Evolutionary conservation across 805 yeast genomes (phyloP).

Genomic region (Schwanniomyces sp.): DNA sequence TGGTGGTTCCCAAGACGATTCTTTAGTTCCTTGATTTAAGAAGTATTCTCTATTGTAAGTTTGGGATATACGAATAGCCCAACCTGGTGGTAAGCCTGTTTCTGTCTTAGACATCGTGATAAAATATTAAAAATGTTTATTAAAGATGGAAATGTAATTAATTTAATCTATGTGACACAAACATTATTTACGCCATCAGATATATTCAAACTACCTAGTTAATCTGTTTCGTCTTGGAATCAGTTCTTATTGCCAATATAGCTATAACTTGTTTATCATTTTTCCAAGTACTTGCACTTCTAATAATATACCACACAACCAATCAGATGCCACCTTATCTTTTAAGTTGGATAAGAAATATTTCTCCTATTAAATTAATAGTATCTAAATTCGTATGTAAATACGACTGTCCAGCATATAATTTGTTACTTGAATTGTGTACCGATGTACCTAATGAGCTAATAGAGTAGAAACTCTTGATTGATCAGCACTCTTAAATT

Average conservation of each 20-base stretch:
- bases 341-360: conserved; percentile 43
- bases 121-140: not conserved
- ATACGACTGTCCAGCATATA: conserved; percentile 37
- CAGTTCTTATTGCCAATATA: conserved; percentile 87
- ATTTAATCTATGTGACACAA: not conserved
- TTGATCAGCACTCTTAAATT: conserved; percentile 33
- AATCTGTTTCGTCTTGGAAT: conserved; percentile 63
- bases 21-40: conserved; percentile 64
- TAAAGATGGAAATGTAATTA: too few relatives aligned
- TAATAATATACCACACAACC: conserved; percentile 85
- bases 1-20: conserved; percentile 92
- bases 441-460: conserved; percentile 35
- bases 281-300: conserved; percentile 97
- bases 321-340: conserved; percentile 40
- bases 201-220: not conserved
- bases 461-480: conserved; percentile 26
- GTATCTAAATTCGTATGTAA: conserved; percentile 48
- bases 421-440: conserved; percentile 8
- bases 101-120: conserved; percentile 8
- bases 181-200: not conserved
- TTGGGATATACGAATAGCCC: conserved; percentile 79
- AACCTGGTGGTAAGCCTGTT: conserved; percentile 83
- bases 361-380: conserved; percentile 72
- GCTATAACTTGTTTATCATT: conserved; percentile 91
- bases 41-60: conserved; percentile 85